These are phyloP conservation scores for Parastagonospora avenae DNA, from an alignment of 2,329 filamentous ascomycete species.

Conservation along the genomic window DNA sequence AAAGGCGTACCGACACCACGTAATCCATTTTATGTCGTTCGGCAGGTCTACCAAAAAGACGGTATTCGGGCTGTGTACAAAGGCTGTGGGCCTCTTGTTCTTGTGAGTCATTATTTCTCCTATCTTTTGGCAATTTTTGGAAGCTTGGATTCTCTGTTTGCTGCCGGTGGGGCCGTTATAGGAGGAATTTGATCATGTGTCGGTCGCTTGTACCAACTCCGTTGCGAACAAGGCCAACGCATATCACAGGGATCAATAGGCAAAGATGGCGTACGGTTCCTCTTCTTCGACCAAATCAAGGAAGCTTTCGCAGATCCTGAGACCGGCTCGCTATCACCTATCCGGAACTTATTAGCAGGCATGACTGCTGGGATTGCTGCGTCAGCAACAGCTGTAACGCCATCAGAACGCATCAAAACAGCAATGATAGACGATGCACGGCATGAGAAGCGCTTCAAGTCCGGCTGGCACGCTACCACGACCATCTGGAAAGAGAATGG, in stretches of 20 bases:
- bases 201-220: background rate
- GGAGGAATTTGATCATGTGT: background rate
- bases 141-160: background rate
- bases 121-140: background rate
- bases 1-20: conserved; percentile 52
- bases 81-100: conserved; percentile 64
- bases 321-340: conserved; percentile 61
- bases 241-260: conserved; percentile 57
- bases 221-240: conserved; percentile 12
- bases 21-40: conserved; percentile 65
- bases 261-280: conserved; percentile 70
- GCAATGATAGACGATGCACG: conserved; percentile 68
- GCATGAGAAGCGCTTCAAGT: conserved; percentile 55
- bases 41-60: conserved; percentile 60
- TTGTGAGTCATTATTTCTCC: conserved; percentile 38
- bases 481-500: conserved; percentile 60
- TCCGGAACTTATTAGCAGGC: conserved; percentile 65
- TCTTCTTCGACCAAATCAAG: conserved; percentile 70
- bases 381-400: conserved; percentile 68
- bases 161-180: background rate
- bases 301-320: conserved; percentile 60
- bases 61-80: conserved; percentile 66
- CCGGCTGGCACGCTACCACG: conserved; percentile 57
- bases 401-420: conserved; percentile 71
- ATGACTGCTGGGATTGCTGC: conserved; percentile 68